Conservation (phyloP, 305 asterid genomes). For the Andrographis paniculata region DNA sequence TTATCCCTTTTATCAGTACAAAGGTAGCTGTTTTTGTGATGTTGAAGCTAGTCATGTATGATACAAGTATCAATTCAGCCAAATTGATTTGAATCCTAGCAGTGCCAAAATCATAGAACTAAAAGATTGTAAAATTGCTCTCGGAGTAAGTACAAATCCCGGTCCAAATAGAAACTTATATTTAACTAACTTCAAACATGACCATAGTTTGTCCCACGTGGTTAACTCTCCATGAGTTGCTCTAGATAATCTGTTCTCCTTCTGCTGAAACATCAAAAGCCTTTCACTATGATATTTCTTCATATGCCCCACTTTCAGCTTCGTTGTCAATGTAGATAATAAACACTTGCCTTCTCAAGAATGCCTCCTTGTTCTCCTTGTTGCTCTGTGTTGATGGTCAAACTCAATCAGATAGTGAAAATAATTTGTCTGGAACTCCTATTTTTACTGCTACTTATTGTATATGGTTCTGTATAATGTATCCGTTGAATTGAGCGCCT, state of each 20-base stretch:
- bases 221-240: not conserved
- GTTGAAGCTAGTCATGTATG: not conserved
- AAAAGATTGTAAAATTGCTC: not conserved
- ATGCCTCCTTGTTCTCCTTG: not conserved
- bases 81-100: not conserved
- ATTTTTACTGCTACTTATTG: not conserved
- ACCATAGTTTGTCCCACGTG: not conserved
- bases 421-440: not conserved
- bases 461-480: not conserved
- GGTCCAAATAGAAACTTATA: not conserved
- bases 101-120: not conserved
- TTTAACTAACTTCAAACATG: not conserved
- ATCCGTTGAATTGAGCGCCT: not conserved
- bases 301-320: not conserved
- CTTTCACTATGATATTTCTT: not conserved
- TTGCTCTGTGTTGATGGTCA: constrained; percentile 1
- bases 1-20: not conserved
- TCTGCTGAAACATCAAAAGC: not conserved
- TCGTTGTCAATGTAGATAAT: not conserved
- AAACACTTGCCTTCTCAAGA: not conserved
- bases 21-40: not conserved
- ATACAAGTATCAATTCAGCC: not conserved
- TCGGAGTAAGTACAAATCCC: not conserved
- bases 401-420: constrained; percentile 1
- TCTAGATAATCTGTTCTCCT: constrained; percentile 1